phyloP scores from a whole-genome alignment of 306 rosid species.

The Cicer cuneatum region DNA sequence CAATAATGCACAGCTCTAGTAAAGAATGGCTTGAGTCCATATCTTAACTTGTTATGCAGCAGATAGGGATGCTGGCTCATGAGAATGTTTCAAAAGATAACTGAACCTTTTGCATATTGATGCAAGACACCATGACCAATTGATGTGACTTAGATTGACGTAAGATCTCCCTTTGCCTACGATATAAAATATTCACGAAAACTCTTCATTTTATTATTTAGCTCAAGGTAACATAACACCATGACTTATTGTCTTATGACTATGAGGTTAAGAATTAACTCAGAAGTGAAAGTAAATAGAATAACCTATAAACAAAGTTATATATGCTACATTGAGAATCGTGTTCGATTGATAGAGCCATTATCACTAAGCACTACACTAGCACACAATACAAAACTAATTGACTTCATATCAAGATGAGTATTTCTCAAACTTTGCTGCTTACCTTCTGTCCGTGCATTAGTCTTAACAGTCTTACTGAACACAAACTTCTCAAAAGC shows the following conservation, averaged over 20 bases:
- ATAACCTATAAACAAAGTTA: slow-evolving; percentile 1
- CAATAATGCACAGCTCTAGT: not conserved
- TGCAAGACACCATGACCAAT: slow-evolving; percentile 5
- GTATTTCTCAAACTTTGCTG: slow-evolving; percentile 12
- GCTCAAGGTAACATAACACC: slow-evolving; percentile 25
- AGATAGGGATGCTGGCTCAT: slow-evolving; percentile 20
- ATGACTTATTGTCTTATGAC: not conserved
- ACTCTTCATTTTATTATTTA: slow-evolving; percentile 14
- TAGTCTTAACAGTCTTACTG: slow-evolving; percentile 80
- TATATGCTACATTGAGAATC: slow-evolving; percentile 9
- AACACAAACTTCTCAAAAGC: slow-evolving; percentile 91
- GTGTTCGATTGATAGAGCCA: slow-evolving; percentile 9
- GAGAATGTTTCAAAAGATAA: slow-evolving; percentile 26
- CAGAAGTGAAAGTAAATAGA: slow-evolving; percentile 11
- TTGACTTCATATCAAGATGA: slow-evolving; percentile 41
- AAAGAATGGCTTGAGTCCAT: slow-evolving; percentile 21
- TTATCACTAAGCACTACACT: not conserved
- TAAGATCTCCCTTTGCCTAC: slow-evolving; percentile 3
- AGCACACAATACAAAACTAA: slow-evolving; percentile 17
- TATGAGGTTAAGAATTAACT: slow-evolving; percentile 8
- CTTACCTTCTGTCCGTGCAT: slow-evolving; percentile 91
- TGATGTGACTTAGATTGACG: not conserved
- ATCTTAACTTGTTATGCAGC: slow-evolving; percentile 12
- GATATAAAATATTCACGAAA: not conserved
- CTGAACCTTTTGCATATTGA: slow-evolving; percentile 1